A percentile compares a stretch with the other conserved stretches of the same genome.
Evolutionary conservation across 805 yeast genomes (phyloP).

Genomic region (Candida sphagnicola): DNA sequence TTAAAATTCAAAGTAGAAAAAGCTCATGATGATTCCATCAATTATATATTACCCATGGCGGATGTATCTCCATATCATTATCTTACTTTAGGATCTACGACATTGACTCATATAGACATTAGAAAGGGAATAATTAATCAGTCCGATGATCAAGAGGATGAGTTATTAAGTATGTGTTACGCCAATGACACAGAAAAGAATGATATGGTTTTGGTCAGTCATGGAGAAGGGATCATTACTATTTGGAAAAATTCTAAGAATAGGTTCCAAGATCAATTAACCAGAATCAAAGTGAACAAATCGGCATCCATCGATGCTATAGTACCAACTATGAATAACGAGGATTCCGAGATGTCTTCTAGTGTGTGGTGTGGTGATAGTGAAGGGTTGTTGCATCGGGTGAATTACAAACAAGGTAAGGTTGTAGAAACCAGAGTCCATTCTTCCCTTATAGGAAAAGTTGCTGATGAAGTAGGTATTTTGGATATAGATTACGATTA

Average conservation of each 20-base stretch:
- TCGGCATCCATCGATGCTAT: slow-evolving; percentile 74
- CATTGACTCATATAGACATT: slow-evolving; percentile 72
- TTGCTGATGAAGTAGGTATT: slow-evolving; percentile 68
- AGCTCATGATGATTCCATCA: slow-evolving; percentile 76
- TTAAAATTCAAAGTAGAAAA: slow-evolving; percentile 44
- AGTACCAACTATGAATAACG: slow-evolving; percentile 52
- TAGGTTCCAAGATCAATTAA: slow-evolving; percentile 70
- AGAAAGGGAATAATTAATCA: slow-evolving; percentile 62
- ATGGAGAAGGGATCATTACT: slow-evolving; percentile 87
- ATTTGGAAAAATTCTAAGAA: slow-evolving; percentile 77
- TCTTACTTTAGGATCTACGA: slow-evolving; percentile 78
- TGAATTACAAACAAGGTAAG: slow-evolving; percentile 61
- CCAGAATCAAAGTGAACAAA: slow-evolving; percentile 64
- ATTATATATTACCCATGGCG: slow-evolving; percentile 66
- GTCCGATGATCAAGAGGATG: slow-evolving; percentile 93
- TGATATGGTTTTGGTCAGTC: slow-evolving; percentile 70
- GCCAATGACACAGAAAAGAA: slow-evolving; percentile 52
- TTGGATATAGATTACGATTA: slow-evolving; percentile 81
- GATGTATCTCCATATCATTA: slow-evolving; percentile 74
- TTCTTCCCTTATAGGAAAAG: slow-evolving; percentile 36
- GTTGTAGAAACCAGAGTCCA: slow-evolving; percentile 66
- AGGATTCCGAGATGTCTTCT: slow-evolving; percentile 40
- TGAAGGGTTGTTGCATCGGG: slow-evolving; percentile 66
- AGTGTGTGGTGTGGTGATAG: slow-evolving; percentile 78
- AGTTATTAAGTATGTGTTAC: slow-evolving; percentile 70